Evolutionary conservation across 1,139 yeast species (phyloP), one percentile per base, ranked within the genome.

Genomic region (Yamadazyma jaroonii): DNA sequence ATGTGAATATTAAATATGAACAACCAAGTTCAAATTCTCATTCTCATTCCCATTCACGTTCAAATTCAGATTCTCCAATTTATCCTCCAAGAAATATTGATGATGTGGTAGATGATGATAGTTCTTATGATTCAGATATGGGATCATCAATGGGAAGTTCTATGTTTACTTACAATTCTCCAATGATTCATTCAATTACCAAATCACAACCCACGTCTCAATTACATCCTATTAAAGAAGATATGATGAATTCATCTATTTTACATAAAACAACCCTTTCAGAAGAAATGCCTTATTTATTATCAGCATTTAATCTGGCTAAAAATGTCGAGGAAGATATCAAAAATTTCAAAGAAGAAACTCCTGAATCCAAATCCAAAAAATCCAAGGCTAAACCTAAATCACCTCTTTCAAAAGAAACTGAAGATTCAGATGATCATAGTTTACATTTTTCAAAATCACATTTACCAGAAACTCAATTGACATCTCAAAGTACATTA

Each of bases 281-380:
- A 2, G 81, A 77, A 25, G 80, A 77, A 47, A 56, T 79, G 49
- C 84, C 84, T 0, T 71, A 66, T 45, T 58, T 79, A 47, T 64
- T 78, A 74, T 58, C 72, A 11, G 84, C 82, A n/a, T 79, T 78
- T 45, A 69, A 72, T 43, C 72, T 72, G 45, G 81, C 79, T 2
- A 70, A 65, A 43, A 69, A 67, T 27, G 63, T 74, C 11, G 77
- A 74, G 43, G 74, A 72, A 46, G 81, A 76, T 43, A 60, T 76
- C 4, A 24, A 31, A 13, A 24, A 31, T 10, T 25, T 20, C 25
- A 32, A 32, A 20, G 14, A 34, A 29, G 11, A 24, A 9, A 6
- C 27, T 13, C 14, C 17, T 27, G 13, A 14, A 10, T 12, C 25
- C 40, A 11, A 13, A 13, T 6, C 17, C 6, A 27, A 27, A 27